Percentiles rank a stretch among this genome's conserved stretches.
Conservation (phyloP, 495 filamentous ascomycete genomes). For the Aspergillus sclerotioniger region DNA sequence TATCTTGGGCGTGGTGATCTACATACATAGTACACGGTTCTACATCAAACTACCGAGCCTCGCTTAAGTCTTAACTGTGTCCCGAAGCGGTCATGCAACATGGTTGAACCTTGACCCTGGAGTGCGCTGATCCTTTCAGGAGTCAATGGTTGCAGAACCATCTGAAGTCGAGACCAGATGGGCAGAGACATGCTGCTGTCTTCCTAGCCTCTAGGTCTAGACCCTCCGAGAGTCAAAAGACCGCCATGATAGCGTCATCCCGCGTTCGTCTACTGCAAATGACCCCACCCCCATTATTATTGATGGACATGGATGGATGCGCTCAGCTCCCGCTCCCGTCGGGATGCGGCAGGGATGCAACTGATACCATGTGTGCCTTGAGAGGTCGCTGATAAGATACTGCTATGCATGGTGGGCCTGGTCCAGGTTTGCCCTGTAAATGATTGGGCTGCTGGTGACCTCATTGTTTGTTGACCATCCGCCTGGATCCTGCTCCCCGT, state of each 20-base stretch:
- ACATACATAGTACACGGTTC: background rate
- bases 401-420: background rate
- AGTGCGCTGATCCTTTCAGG: background rate
- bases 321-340: background rate
- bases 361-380: background rate
- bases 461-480: background rate
- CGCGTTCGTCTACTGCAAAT: background rate
- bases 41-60: background rate
- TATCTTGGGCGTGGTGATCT: background rate
- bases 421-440: background rate
- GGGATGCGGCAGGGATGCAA: background rate
- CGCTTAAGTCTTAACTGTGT: background rate
- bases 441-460: background rate
- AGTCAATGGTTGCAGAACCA: background rate
- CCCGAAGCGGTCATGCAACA: background rate
- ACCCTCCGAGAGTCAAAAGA: background rate
- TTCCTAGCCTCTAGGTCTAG: background rate
- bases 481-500: background rate
- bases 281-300: background rate
- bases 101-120: background rate
- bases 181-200: background rate
- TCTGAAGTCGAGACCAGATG: background rate
- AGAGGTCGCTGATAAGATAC: conserved; percentile 1
- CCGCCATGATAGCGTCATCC: conserved; percentile 10
- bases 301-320: background rate